A percentile compares a stretch with the other conserved stretches of the same genome.
phyloP scores from a whole-genome alignment of 1,139 yeast genomes.

The Candida smagusa region DNA sequence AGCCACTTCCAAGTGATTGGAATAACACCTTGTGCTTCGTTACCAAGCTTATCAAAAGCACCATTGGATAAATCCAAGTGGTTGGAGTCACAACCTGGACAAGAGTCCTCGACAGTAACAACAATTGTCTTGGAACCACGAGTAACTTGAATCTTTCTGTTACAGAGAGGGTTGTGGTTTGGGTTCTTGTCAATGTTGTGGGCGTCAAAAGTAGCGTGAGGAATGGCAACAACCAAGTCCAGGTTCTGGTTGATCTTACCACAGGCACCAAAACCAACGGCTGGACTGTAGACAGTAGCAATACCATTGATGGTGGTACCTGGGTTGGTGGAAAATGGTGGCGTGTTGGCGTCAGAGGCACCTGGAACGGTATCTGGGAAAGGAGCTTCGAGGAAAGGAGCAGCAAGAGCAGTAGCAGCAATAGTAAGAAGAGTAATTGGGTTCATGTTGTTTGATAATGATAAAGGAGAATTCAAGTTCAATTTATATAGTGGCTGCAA shows the following conservation, averaged over 20 bases:
- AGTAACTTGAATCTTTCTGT: conserved; percentile 33
- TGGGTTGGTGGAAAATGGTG: no score
- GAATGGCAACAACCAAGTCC: conserved; percentile 45
- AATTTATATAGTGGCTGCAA: not conserved
- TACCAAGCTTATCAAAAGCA: conserved; percentile 21
- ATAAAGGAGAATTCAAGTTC: not conserved
- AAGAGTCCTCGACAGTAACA: conserved; percentile 39
- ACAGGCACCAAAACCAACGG: conserved; percentile 58
- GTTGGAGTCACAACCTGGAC: conserved; percentile 31
- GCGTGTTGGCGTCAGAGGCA: not conserved
- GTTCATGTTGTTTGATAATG: not conserved
- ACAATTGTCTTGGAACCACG: conserved; percentile 36
- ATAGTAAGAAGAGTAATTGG: not conserved
- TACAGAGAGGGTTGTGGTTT: conserved; percentile 37
- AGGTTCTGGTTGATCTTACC: conserved; percentile 42
- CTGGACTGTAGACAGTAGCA: conserved; percentile 49
- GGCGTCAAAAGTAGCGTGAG: conserved; percentile 28
- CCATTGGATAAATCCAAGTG: conserved; percentile 42
- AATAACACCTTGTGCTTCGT: not conserved
- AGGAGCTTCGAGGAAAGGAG: not conserved
- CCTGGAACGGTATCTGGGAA: not conserved
- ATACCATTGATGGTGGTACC: conserved; percentile 29
- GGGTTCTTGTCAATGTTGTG: conserved; percentile 30
- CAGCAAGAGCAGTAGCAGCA: not conserved
- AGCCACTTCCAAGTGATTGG: not conserved